A percentile compares a stretch with the other conserved stretches of the same genome.
phyloP scores from a whole-genome alignment of 2,329 filamentous ascomycete genomes.

The Paraphaeosphaeria minitans region DNA sequence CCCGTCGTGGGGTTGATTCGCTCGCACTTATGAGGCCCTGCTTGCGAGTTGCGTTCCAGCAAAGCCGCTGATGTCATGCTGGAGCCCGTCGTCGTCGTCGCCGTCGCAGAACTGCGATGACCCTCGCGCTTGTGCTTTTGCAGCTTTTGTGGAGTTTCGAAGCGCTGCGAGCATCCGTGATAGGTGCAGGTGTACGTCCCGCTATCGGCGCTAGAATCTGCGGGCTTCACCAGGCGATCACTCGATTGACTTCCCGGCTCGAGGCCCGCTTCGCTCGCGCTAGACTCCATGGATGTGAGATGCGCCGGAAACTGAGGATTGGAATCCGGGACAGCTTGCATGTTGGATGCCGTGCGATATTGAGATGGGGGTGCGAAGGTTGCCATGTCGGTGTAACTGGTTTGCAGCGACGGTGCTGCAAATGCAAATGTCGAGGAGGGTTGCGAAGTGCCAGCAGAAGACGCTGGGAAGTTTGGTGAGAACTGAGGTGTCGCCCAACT shows the following conservation, averaged over 20 bases:
- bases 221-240: conserved; percentile 58
- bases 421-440: conserved; percentile 53
- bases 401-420: conserved; percentile 48
- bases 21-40: conserved; percentile 90
- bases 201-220: conserved; percentile 71
- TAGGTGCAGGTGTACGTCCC: conserved; percentile 97
- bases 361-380: conserved; percentile 39
- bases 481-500: conserved; percentile 45
- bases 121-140: conserved; percentile 96
- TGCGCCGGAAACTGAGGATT: conserved; percentile 64
- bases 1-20: conserved; percentile 93
- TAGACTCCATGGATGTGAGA: conserved; percentile 67
- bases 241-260: conserved; percentile 50
- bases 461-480: conserved; percentile 40
- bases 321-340: conserved; percentile 44
- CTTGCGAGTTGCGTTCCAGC: conserved; percentile 77
- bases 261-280: conserved; percentile 58
- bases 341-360: conserved; percentile 40
- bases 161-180: conserved; percentile 85
- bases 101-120: conserved; percentile 62
- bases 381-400: conserved; percentile 38
- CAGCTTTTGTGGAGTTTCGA: conserved; percentile 82
- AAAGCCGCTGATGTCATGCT: conserved; percentile 61
- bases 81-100: conserved; percentile 27
- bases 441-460: conserved; percentile 35